These are phyloP conservation scores for Bryum argenteum DNA, from an alignment of 225 moss, liverwort and hornwort species.

Conservation along the genomic window DNA sequence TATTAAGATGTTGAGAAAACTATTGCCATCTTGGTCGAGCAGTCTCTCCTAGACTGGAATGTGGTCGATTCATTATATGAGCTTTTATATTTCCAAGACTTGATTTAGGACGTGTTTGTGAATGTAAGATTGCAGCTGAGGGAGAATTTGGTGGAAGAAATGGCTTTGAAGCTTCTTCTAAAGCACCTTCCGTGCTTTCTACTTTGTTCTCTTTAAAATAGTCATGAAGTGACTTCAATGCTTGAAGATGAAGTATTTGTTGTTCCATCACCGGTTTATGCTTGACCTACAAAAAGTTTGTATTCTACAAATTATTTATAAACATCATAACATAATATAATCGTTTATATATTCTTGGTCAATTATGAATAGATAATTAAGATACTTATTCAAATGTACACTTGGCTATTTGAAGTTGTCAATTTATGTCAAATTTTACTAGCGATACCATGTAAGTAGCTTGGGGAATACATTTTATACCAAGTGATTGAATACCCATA, in stretches of 20 bases:
- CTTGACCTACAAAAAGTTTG: slow-evolving; percentile 34
- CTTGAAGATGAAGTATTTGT: slow-evolving; percentile 40
- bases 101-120: background rate
- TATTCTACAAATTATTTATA: background rate
- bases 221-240: slow-evolving; percentile 34
- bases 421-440: no score
- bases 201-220: slow-evolving; percentile 40
- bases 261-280: slow-evolving; percentile 54
- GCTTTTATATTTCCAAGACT: background rate
- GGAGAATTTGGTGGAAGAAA: slow-evolving; percentile 18
- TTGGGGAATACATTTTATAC: no score
- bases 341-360: no score
- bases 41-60: slow-evolving; percentile 27
- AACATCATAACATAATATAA: no score
- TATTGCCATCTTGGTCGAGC: slow-evolving; percentile 26
- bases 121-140: background rate
- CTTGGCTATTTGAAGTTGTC: no score
- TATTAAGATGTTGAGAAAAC: background rate
- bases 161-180: slow-evolving; percentile 18
- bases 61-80: background rate
- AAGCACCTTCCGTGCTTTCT: slow-evolving; percentile 1
- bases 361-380: no score
- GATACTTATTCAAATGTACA: no score
- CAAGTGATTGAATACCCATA: no score
- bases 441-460: no score